A percentile compares a stretch with the other conserved stretches of the same genome.
Conservation (phyloP, 345 rosid species). For the Linum tenue region DNA sequence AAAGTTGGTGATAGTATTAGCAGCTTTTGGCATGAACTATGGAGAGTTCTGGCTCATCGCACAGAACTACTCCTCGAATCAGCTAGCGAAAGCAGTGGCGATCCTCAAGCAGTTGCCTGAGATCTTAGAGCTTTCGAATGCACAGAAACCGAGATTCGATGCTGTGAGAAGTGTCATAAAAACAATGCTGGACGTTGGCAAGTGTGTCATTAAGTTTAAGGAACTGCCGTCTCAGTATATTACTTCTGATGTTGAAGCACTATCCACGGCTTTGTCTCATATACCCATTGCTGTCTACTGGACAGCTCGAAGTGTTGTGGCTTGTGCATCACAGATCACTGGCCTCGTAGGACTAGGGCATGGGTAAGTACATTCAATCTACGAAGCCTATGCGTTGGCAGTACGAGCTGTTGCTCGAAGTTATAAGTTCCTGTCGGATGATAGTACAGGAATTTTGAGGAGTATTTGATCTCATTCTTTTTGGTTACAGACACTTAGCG, state of each 20-base stretch:
- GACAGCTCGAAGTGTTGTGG: conserved; percentile 63
- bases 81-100: conserved; percentile 70
- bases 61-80: conserved; percentile 56
- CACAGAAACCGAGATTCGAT: conserved; percentile 46
- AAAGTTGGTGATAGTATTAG: conserved; percentile 58
- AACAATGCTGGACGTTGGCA: conserved; percentile 53
- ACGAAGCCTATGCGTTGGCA: neutral
- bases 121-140: conserved; percentile 36
- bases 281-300: conserved; percentile 72
- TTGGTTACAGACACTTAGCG: conserved; percentile 10
- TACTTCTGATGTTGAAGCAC: conserved; percentile 28
- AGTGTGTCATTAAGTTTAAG: conserved; percentile 43
- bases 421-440: neutral
- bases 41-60: conserved; percentile 77
- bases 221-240: conserved; percentile 58
- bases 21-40: conserved; percentile 75
- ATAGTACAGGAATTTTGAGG: neutral
- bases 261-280: conserved; percentile 30
- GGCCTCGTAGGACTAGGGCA: conserved; percentile 42
- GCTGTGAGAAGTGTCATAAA: conserved; percentile 39
- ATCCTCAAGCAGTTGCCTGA: conserved; percentile 64
- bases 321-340: conserved; percentile 53
- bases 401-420: neutral
- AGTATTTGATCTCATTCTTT: neutral
- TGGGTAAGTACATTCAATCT: conserved; percentile 34